Percentiles rank a stretch among this genome's conserved stretches.
phyloP scores from a whole-genome alignment of 768 basidiomycete genomes.

The Mrakia hoshinonis region DNA sequence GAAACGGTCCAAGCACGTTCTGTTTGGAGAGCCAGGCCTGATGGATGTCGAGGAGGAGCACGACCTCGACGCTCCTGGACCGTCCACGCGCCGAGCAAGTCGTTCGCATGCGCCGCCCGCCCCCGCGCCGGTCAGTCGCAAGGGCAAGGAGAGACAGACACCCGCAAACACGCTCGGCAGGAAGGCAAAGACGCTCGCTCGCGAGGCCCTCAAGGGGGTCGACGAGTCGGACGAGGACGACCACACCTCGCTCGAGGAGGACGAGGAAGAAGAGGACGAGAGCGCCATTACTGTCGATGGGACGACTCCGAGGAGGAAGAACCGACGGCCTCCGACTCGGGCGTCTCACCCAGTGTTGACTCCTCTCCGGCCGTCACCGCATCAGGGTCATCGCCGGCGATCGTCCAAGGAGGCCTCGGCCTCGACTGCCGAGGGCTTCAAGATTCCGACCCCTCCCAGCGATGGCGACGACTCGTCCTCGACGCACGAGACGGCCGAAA shows the following conservation, averaged over 20 bases:
- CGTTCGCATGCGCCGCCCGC: not conserved
- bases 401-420: not conserved
- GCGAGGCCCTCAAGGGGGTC: not conserved
- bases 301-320: not conserved
- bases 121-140: not conserved
- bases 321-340: slow-evolving; percentile 7
- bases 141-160: slow-evolving; percentile 1
- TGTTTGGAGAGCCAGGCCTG: not conserved
- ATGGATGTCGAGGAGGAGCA: slow-evolving; percentile 5
- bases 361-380: not conserved
- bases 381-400: not conserved
- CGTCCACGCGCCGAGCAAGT: not conserved
- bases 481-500: not conserved
- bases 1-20: slow-evolving; percentile 9
- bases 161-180: not conserved
- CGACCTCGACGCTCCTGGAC: not conserved
- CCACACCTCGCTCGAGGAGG: slow-evolving; percentile 12
- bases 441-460: slow-evolving; percentile 9
- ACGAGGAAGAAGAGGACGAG: not conserved
- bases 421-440: not conserved
- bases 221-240: slow-evolving; percentile 10
- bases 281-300: not conserved
- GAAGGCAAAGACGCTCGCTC: slow-evolving; percentile 16
- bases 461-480: not conserved
- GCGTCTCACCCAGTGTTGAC: not conserved